Conservation (phyloP, 441 rosid species). For the Eutrema salsugineum region DNA sequence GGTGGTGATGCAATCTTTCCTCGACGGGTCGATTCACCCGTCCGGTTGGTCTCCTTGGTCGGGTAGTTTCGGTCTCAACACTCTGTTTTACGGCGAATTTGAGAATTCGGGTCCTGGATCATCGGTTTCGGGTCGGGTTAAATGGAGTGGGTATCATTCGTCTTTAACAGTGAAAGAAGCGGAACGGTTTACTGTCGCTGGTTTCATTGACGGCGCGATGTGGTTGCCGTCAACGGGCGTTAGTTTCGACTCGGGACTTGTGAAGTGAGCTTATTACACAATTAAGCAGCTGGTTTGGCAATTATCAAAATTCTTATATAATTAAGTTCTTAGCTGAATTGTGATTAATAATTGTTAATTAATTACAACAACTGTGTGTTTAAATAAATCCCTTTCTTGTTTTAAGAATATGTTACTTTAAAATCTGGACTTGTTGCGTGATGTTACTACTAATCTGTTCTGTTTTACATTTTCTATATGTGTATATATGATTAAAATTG, state of each 20-base stretch:
- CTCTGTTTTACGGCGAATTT: constrained; percentile 37
- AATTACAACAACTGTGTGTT: not conserved
- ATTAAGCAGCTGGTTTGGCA: not conserved
- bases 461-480: not conserved
- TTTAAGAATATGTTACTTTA: not conserved
- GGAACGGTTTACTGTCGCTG: constrained; percentile 28
- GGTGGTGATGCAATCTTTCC: constrained; percentile 37
- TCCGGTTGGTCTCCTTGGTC: constrained; percentile 56
- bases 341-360: not conserved
- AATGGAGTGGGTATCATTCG: constrained; percentile 32
- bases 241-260: constrained; percentile 36
- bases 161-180: constrained; percentile 27
- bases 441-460: not conserved
- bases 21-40: constrained; percentile 42
- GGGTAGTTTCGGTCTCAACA: constrained; percentile 26
- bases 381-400: not conserved
- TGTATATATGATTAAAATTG: not conserved
- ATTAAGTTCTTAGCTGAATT: not conserved
- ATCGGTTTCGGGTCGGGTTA: constrained; percentile 34
- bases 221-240: constrained; percentile 43
- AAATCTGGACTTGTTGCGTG: not conserved
- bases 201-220: constrained; percentile 26
- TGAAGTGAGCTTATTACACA: constrained; percentile 12
- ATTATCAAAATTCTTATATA: not conserved
- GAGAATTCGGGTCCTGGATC: constrained; percentile 39